A percentile compares a stretch with the other conserved stretches of the same genome.
These are phyloP conservation scores for Fusarium torreyae DNA, from an alignment of 2,329 filamentous ascomycete genomes.

Conservation along the genomic window DNA sequence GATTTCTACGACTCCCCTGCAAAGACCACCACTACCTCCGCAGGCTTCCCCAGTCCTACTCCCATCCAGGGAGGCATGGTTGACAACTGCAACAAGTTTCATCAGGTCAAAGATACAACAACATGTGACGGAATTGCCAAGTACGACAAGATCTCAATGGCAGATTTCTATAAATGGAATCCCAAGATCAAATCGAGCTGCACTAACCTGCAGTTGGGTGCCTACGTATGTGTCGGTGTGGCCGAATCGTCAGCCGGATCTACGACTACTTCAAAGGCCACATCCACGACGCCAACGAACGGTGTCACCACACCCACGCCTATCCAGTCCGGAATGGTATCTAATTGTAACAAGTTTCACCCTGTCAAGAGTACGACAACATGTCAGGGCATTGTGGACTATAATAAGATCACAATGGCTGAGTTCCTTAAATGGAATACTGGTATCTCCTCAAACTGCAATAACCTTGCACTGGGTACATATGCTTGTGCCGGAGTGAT, in stretches of 20 bases:
- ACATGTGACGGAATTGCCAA: background rate
- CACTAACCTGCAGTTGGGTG: background rate
- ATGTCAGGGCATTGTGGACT: background rate
- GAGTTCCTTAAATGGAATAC: constrained; percentile 22
- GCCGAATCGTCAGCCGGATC: too few relatives aligned
- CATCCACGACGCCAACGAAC: background rate
- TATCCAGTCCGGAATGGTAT: constrained; percentile 10
- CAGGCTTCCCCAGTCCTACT: background rate
- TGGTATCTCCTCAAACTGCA: background rate
- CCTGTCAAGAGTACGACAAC: background rate
- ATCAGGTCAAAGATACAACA: background rate
- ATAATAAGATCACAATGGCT: constrained; percentile 5
- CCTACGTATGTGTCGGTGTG: too few relatives aligned
- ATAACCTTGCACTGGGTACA: background rate
- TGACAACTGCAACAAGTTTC: background rate
- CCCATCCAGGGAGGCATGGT: constrained; percentile 2
- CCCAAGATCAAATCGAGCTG: background rate
- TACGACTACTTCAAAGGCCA: too few relatives aligned
- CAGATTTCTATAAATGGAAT: background rate
- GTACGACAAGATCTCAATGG: background rate
- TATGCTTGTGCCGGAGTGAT: constrained; percentile 6
- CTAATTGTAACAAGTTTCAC: constrained; percentile 22
- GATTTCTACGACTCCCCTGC: background rate
- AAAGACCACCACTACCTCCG: constrained; percentile 3
- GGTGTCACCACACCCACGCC: background rate